Conservation (phyloP, 1,284 basidiomycete genomes). For the Tylopilus sp. region DNA sequence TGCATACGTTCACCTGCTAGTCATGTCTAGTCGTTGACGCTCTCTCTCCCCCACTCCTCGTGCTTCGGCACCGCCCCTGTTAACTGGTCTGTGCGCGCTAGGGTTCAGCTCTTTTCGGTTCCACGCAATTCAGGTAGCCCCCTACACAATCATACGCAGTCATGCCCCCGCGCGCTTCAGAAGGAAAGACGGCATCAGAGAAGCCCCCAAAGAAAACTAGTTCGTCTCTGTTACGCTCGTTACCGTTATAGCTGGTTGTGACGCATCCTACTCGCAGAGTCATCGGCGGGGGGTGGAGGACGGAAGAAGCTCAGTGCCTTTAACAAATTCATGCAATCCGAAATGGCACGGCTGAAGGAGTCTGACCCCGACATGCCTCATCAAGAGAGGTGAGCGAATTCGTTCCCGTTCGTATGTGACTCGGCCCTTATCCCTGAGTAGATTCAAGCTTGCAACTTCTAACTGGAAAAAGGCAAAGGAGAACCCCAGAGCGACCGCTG, state of each 20-base stretch:
- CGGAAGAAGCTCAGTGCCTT: slow-evolving; percentile 62
- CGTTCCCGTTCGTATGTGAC: slow-evolving; percentile 3
- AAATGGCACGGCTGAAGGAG: slow-evolving; percentile 72
- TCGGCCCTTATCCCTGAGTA: slow-evolving; percentile 27
- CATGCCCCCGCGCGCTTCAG: slow-evolving; percentile 33
- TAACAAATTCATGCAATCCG: slow-evolving; percentile 77
- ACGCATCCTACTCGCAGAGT: slow-evolving; percentile 33
- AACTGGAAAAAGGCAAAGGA: slow-evolving; percentile 76
- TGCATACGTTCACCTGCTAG: background rate
- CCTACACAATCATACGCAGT: slow-evolving; percentile 7
- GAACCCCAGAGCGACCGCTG: slow-evolving; percentile 47
- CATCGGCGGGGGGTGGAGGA: slow-evolving; percentile 38
- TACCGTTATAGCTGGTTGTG: slow-evolving; percentile 5
- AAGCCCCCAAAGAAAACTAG: slow-evolving; percentile 36
- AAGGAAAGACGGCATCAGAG: slow-evolving; percentile 29
- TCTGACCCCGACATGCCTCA: slow-evolving; percentile 65
- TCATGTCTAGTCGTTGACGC: slow-evolving; percentile 1
- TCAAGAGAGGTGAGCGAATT: slow-evolving; percentile 57
- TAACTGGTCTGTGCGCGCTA: slow-evolving; percentile 29
- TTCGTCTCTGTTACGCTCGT: slow-evolving; percentile 17
- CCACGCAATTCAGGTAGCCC: slow-evolving; percentile 9
- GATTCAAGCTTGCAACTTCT: slow-evolving; percentile 69
- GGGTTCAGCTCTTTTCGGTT: slow-evolving; percentile 11
- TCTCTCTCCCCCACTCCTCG: slow-evolving; percentile 2
- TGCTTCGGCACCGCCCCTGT: slow-evolving; percentile 30